Conservation (phyloP, 306 rosid genomes). For the Coriaria nepalensis region DNA sequence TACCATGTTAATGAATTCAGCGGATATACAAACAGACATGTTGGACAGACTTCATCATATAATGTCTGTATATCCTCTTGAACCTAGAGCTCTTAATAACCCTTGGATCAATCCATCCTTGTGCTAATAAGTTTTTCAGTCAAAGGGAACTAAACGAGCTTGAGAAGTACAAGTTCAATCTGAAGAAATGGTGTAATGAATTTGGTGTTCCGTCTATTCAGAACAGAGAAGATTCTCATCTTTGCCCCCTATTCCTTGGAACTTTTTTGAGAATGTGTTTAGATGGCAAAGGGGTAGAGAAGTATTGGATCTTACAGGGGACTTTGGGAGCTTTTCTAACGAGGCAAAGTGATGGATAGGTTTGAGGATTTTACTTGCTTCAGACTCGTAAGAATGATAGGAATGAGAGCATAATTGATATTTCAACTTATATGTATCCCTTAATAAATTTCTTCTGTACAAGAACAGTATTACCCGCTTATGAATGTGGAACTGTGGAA, state of each 20-base stretch:
- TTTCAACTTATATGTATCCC: too few relatives aligned
- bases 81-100: conserved; percentile 83
- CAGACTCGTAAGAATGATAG: too few relatives aligned
- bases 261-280: conserved; percentile 57
- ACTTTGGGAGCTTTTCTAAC: conserved; percentile 75
- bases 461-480: too few relatives aligned
- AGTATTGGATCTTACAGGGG: conserved; percentile 70
- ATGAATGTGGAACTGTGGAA: too few relatives aligned
- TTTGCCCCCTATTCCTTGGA: conserved; percentile 89
- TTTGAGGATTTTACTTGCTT: conserved; percentile 90
- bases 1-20: conserved; percentile 78
- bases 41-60: conserved; percentile 37
- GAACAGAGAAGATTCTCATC: conserved; percentile 63
- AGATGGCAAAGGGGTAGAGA: conserved; percentile 63
- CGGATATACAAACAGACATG: conserved; percentile 58
- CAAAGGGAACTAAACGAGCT: conserved; percentile 31
- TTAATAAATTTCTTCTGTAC: too few relatives aligned
- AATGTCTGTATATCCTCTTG: conserved; percentile 60
- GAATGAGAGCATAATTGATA: too few relatives aligned
- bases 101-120: conserved; percentile 95
- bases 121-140: conserved; percentile 52
- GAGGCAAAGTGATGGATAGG: conserved; percentile 79
- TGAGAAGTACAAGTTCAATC: conserved; percentile 53
- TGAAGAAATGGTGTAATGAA: conserved; percentile 72
- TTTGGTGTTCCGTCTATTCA: conserved; percentile 56